Base-by-base conservation (phyloP, 108 stramenopile species). In the Skeletonema grethae region DNA sequence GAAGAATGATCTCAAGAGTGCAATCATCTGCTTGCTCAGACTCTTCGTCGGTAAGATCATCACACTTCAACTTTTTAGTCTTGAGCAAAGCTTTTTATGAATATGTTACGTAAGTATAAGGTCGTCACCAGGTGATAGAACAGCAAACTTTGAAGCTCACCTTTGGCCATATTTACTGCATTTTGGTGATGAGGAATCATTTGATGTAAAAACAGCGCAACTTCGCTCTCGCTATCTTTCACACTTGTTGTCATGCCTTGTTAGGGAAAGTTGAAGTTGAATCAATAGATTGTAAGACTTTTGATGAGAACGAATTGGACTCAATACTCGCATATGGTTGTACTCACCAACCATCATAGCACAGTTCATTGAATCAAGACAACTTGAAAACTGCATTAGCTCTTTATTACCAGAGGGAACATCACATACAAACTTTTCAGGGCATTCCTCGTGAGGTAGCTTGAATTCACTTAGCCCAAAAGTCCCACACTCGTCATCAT, bases 181-280 rank as follows among this genome's bases (percentile, higher is more conserved):
- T 97, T 97, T 65, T 93, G 85, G 67, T 95, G 92, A 70, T 95
- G 96, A 25, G 96, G 93, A 61, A 97, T 97, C 94, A 95, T 97
- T 82, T 95, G 92, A 80, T 90, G 90, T 56, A 91, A 79, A 61
- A 92, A 92, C 39, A 89, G 63, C 0, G 79, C 85, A 3, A 68
- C 43, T 29, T 45, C 84, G 16, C 45, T 46, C 5, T 60, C 38
- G 8, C 64, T 22, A 5, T 31, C 63, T 10, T 41, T 58, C 5
- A 61, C 77, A 55, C 24, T 65, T 28, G 82, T 83, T 24, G 87
- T 88, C 90, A 91, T 91, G 15, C 41, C 41, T 43, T 13, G 15
- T n/a, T 15, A 43, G 3, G 41, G 3, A 43, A 3, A 43, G 3
- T n/a, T 2, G 15, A 3, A 43, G 3, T n/a, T 2, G 15, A 43